Conservation (phyloP, 225 moss, liverwort and hornwort genomes). For the Marchantia paleacea region DNA sequence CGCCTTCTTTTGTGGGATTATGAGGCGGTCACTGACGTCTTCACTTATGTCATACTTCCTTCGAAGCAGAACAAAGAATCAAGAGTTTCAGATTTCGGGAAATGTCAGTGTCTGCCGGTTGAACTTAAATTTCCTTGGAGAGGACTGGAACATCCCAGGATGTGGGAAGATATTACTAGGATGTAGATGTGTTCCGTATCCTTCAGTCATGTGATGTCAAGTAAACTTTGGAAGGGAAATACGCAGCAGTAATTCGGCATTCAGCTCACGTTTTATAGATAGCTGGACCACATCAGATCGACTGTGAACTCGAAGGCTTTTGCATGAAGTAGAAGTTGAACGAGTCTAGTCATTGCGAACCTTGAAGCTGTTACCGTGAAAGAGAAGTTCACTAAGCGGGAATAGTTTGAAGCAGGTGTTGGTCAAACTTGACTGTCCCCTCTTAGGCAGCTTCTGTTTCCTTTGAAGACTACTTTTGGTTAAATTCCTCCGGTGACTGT, state of each 20-base stretch:
- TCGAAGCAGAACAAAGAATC: neutral
- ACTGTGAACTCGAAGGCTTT: no score
- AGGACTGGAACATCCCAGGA: neutral
- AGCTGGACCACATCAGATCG: neutral
- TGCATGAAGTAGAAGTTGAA: no score
- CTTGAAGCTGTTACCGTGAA: no score
- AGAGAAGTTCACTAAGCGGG: no score
- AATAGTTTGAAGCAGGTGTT: no score
- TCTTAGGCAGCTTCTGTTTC: no score
- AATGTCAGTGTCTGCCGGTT: no score
- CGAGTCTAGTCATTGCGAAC: no score
- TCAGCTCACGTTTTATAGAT: neutral
- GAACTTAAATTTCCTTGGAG: no score
- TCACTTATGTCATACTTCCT: neutral
- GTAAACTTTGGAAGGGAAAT: neutral
- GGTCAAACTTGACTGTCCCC: no score
- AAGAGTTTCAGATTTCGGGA: neutral
- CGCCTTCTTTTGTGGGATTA: neutral
- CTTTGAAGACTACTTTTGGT: no score
- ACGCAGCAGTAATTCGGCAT: neutral
- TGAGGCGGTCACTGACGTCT: neutral
- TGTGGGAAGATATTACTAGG: neutral
- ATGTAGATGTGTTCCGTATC: neutral
- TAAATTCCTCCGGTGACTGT: no score
- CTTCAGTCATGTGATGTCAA: neutral